Evolutionary conservation across 2,329 filamentous ascomycete species (phyloP).

Genomic region (Colletotrichum sp.): DNA sequence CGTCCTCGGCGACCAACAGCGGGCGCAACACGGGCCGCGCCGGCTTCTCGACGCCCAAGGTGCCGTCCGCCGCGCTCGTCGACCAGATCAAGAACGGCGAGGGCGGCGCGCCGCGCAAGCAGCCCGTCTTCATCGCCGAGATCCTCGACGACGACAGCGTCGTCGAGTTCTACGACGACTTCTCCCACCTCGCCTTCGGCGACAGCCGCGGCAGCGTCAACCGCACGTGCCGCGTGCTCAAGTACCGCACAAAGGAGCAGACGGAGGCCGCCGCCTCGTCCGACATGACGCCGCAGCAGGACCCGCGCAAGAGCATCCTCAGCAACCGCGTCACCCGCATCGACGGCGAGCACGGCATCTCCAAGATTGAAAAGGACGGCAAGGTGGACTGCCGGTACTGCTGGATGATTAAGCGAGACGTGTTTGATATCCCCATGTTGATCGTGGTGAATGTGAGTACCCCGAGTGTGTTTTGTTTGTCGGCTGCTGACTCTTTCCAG

Average conservation of each 20-base stretch:
- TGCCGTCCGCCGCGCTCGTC: slow-evolving; percentile 45
- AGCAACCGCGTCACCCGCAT: slow-evolving; percentile 67
- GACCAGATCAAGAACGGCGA: slow-evolving; percentile 40
- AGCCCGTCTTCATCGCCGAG: slow-evolving; percentile 90
- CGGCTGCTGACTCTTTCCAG: slow-evolving; percentile 35
- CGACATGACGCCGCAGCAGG: slow-evolving; percentile 47
- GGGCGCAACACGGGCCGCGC: slow-evolving; percentile 45
- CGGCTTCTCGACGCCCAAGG: slow-evolving; percentile 56
- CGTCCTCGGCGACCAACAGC: slow-evolving; percentile 44
- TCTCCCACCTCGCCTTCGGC: slow-evolving; percentile 88
- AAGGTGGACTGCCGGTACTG: slow-evolving; percentile 95
- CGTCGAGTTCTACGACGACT: slow-evolving; percentile 95
- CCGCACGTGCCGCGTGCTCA: slow-evolving; percentile 83
- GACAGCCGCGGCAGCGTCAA: slow-evolving; percentile 87
- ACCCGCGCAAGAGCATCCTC: slow-evolving; percentile 52
- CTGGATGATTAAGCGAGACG: slow-evolving; percentile 96
- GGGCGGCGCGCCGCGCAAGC: slow-evolving; percentile 53
- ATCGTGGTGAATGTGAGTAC: slow-evolving; percentile 95
- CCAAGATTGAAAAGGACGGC: slow-evolving; percentile 82
- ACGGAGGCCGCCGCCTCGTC: slow-evolving; percentile 36
- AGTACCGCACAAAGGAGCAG: slow-evolving; percentile 80
- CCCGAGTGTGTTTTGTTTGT: neutral
- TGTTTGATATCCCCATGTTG: slow-evolving; percentile 98
- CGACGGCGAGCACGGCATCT: slow-evolving; percentile 79
- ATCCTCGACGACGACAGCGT: slow-evolving; percentile 93